Base-by-base conservation (phyloP, 441 rosid species). In the Macaranga tanarius region DNA sequence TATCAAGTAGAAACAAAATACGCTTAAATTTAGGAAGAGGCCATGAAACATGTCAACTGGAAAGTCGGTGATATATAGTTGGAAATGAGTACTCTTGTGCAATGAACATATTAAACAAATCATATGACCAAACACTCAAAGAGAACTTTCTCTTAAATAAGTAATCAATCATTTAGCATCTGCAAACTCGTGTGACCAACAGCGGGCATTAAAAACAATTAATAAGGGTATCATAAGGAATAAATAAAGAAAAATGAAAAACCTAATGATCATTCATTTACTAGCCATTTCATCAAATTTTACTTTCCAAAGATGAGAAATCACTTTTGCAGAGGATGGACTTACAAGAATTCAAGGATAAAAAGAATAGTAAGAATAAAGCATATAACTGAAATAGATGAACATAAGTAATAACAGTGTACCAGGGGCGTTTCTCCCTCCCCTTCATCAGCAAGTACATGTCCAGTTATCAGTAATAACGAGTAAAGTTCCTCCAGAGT, bases 391-490 rank as follows among this genome's bases (percentile, higher is more conserved):
- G 51, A 31, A 44, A 57, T 51, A 26, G 51, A 65, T 68, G 57
- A 28, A 68, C 65, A 65, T 47, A 60, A 65, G 71, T 74, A 67
- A 57, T 31, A 73, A 67, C 54, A 22, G 76, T 47, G 54, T 77
- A 95, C 99, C 98, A 95, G 71, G 70, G 99, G 98, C 13, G 98
- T 95, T 85, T 95, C 99, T 73, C 99, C 98, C 73, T 95, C 97
- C 74, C 98, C 95, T 86, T 95, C 99, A 84, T 95, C 99, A 60
- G 96, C 98, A 84, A 95, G 92, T 68, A 95, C 90, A 82, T 95
- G 98, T 77, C 99, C 99, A 45, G 83, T 85, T 82, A 95, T 87
- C 59, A 95, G 76, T 79, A 93, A 80, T 80, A 95, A 82, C 17
- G 96, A 93, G 82, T 91, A 95, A 62, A 91, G 84, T 85, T 95